A percentile compares a stretch with the other conserved stretches of the same genome.
Conservation (phyloP, 768 basidiomycete species). For the Kwoniella shandongensis region DNA sequence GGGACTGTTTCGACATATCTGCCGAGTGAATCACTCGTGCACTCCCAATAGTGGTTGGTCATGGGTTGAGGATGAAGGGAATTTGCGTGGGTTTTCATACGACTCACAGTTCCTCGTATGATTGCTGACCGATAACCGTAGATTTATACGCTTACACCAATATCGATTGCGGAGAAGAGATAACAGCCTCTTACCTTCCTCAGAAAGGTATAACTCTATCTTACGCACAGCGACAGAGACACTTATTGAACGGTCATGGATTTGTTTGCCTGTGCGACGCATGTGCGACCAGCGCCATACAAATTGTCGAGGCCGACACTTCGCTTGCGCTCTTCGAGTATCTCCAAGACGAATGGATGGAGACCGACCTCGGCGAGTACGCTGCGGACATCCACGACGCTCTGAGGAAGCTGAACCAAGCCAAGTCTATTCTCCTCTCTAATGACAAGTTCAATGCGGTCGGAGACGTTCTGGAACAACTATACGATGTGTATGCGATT, state of each 20-base stretch:
- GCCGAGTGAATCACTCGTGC: slow-evolving; percentile 19
- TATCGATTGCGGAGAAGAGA: slow-evolving; percentile 10
- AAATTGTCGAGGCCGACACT: neutral
- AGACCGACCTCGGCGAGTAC: neutral
- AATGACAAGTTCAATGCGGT: neutral
- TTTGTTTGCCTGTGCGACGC: slow-evolving; percentile 16
- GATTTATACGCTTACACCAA: slow-evolving; percentile 15
- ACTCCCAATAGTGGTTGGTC: slow-evolving; percentile 20
- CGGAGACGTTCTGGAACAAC: slow-evolving; percentile 3
- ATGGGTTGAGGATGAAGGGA: slow-evolving; percentile 8
- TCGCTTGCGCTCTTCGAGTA: neutral
- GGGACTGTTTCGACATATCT: slow-evolving; percentile 13
- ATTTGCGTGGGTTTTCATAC: slow-evolving; percentile 12
- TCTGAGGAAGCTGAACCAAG: neutral
- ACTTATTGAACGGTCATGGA: neutral
- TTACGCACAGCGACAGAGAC: neutral
- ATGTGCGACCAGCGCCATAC: neutral
- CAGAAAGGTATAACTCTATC: neutral
- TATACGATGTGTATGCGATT: neutral
- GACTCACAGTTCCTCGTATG: neutral
- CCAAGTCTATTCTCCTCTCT: neutral
- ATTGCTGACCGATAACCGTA: neutral
- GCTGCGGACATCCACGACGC: neutral
- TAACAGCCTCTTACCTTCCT: slow-evolving; percentile 13
- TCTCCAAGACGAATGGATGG: neutral